These are phyloP conservation scores for Trichoderma simmonsii DNA, from an alignment of 2,329 filamentous ascomycete genomes.

Conservation along the genomic window DNA sequence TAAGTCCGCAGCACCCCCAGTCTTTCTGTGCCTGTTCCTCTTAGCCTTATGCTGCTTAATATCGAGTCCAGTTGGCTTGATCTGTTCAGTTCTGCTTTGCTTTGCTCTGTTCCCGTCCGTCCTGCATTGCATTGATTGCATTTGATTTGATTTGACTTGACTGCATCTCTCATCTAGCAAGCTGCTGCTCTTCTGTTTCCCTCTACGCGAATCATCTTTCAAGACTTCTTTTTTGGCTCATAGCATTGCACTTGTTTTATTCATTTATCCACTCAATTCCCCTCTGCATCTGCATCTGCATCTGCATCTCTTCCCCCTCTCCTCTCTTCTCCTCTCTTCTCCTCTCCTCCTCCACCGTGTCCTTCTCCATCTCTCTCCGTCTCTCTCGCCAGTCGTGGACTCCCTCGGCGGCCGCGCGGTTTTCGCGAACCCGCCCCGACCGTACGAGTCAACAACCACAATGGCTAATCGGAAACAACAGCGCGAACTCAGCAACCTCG, in stretches of 20 bases:
- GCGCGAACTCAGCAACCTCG: constrained; percentile 34
- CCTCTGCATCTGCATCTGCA: background rate
- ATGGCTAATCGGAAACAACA: constrained; percentile 37
- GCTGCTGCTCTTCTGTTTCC: background rate
- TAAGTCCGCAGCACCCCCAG: constrained; percentile 15
- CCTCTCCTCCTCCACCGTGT: background rate
- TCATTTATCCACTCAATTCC: background rate
- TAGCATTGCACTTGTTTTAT: background rate
- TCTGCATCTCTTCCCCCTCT: background rate
- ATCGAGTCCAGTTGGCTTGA: constrained; percentile 13
- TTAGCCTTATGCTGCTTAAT: constrained; percentile 16
- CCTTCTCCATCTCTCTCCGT: constrained; percentile 16
- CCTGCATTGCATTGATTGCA: background rate
- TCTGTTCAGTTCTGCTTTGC: background rate
- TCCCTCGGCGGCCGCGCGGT: constrained; percentile 11
- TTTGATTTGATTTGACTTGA: background rate
- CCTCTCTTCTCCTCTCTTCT: background rate
- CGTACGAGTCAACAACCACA: background rate
- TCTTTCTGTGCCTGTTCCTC: constrained; percentile 2
- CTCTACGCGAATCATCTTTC: background rate
- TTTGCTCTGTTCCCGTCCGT: too few relatives aligned
- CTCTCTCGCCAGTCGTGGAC: constrained; percentile 4
- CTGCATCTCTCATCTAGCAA: background rate
- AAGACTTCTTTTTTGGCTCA: background rate
- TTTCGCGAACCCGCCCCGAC: constrained; percentile 11